phyloP scores from a whole-genome alignment of 305 asterid genomes.

The Andrographis paniculata region DNA sequence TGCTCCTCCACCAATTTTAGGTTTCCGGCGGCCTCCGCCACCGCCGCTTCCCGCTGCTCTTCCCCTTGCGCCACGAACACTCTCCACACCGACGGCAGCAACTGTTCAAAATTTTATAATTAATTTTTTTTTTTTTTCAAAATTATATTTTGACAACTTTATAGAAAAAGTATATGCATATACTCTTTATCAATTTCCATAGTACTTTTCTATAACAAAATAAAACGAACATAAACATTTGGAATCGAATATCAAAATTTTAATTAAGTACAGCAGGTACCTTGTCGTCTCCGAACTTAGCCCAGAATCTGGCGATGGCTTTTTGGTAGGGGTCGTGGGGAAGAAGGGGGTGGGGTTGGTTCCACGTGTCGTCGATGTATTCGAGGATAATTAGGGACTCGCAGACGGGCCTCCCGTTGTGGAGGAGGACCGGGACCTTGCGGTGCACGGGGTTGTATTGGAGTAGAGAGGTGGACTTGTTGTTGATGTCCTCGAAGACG shows the following conservation, averaged over 20 bases:
- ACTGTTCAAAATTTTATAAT: too few relatives aligned
- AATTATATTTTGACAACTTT: too few relatives aligned
- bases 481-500: slow-evolving; percentile 37
- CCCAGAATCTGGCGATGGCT: slow-evolving; percentile 70
- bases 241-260: too few relatives aligned
- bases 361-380: slow-evolving; percentile 67
- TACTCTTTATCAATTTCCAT: too few relatives aligned
- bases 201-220: too few relatives aligned
- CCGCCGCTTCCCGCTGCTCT: slow-evolving; percentile 44
- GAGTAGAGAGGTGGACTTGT: slow-evolving; percentile 40
- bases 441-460: slow-evolving; percentile 48
- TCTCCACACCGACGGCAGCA: slow-evolving; percentile 33
- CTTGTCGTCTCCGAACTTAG: slow-evolving; percentile 62
- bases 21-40: slow-evolving; percentile 22
- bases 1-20: slow-evolving; percentile 44
- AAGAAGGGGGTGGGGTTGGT: slow-evolving; percentile 36
- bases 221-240: too few relatives aligned
- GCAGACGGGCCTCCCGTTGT: slow-evolving; percentile 49
- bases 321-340: slow-evolving; percentile 63
- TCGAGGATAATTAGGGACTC: slow-evolving; percentile 78
- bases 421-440: slow-evolving; percentile 59
- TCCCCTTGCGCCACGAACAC: slow-evolving; percentile 32
- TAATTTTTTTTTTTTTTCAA: too few relatives aligned
- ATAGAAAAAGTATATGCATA: too few relatives aligned
- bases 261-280: too few relatives aligned